Conservation (phyloP, 345 rosid species). For the Hibiscus trionum region DNA sequence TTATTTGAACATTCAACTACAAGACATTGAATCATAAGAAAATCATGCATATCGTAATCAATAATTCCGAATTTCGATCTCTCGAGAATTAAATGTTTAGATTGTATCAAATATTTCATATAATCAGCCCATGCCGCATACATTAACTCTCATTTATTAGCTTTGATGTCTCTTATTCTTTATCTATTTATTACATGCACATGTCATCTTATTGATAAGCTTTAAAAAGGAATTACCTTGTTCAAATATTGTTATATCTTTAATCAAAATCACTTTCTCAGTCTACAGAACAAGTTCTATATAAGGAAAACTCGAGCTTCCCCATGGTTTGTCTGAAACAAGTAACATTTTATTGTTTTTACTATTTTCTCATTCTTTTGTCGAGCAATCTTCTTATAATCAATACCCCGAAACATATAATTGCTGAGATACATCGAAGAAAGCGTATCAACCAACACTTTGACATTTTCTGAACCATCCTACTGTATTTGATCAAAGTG, state of each 20-base stretch:
- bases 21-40: neutral
- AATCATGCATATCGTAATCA: neutral
- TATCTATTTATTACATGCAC: neutral
- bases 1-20: neutral
- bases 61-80: neutral
- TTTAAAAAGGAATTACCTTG: neutral
- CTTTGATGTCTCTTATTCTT: neutral
- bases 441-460: no score
- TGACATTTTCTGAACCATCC: no score
- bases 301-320: neutral
- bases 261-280: neutral
- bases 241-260: neutral
- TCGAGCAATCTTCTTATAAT: neutral
- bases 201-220: neutral
- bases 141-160: conserved; percentile 2
- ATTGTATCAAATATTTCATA: conserved; percentile 1
- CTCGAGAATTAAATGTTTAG: neutral
- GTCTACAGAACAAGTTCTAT: neutral
- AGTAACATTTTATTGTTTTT: neutral
- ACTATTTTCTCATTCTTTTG: neutral
- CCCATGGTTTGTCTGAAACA: neutral
- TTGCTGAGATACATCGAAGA: no score
- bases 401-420: no score
- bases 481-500: no score
- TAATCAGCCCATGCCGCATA: neutral